Conservation (phyloP, 192 early-diverging fungal genomes). For the Dimargaris cristalligena region DNA sequence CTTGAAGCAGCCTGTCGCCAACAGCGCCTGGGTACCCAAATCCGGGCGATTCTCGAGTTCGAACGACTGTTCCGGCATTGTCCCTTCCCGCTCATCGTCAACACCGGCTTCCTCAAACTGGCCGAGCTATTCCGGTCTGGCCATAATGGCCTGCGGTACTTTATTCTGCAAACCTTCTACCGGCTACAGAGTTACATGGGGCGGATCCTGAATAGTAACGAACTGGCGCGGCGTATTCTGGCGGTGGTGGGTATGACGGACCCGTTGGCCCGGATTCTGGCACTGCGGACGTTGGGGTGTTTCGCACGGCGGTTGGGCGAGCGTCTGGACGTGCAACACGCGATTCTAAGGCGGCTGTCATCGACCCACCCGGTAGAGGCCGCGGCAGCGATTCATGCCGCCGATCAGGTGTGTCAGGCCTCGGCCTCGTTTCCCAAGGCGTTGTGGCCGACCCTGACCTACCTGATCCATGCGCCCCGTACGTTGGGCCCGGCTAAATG, state of each 20-base stretch:
- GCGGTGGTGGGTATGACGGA: constrained; percentile 30
- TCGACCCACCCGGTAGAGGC: constrained; percentile 30
- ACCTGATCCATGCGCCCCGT: constrained; percentile 16
- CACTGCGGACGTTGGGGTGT: constrained; percentile 27
- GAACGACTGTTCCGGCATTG: constrained; percentile 30
- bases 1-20: constrained; percentile 29
- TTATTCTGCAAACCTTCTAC: constrained; percentile 27
- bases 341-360: constrained; percentile 24
- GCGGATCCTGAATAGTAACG: constrained; percentile 22
- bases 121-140: constrained; percentile 28
- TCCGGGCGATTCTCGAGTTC: constrained; percentile 28
- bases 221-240: constrained; percentile 29
- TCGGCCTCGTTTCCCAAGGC: constrained; percentile 25
- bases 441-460: constrained; percentile 27
- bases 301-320: constrained; percentile 25
- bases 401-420: constrained; percentile 23
- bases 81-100: constrained; percentile 30
- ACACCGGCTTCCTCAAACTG: constrained; percentile 31
- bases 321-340: constrained; percentile 30
- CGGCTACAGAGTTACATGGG: constrained; percentile 21
- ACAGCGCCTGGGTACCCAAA: constrained; percentile 17
- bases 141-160: constrained; percentile 25
- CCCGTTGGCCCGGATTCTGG: constrained; percentile 27
- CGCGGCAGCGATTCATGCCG: constrained; percentile 26
- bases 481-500: constrained; percentile 14